Base-by-base conservation (phyloP, 1,139 yeast species). In the Yamadazyma blattariae region DNA sequence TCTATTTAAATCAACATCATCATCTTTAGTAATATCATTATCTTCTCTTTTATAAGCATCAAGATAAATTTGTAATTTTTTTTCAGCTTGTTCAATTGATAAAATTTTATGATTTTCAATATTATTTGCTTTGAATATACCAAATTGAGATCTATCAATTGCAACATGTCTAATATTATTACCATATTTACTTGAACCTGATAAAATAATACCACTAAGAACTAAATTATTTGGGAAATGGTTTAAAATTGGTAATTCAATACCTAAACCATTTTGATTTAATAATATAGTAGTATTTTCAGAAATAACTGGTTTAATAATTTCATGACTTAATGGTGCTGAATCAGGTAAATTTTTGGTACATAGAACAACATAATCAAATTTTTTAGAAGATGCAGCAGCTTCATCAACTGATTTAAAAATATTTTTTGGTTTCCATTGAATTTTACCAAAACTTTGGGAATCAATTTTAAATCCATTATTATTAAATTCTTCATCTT, bases 301-400 rank as follows among this genome's bases (percentile, higher is more conserved):
- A 8, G 67, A 56, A 19, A 81, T 74, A 2, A 78, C 85, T 2
- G 82, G 78, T 19, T 56, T 66, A 38, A 82, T 70, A 30, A 83
- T 60, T 17, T 80, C 77, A 46, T 79, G 87, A 35, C 82, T 68
- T 36, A 70, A 65, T 3, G 77, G 59, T 6, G 54, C 45, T 0
- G 68, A 67, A 51, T 85, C 95, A 5, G 95, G 95, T 20, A 83
- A 68, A 47, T 82, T 83, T 52, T 86, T 86, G 30, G 88, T 82
- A 30, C 88, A 70, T 25, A 85, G 72, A 5, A 85, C 66, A 17
- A 84, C 67, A 50, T 67, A 86, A 49, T 85, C 95, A 50, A 74
- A 85, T 37, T 49, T 50, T 23, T 50, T 43, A 20, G 27, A 27
- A 24, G 42, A 42, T 12, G 42, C 50, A 1, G 82, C 84, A 1